Conservation (phyloP, 179 eudicot species). For the Silene vulgaris region DNA sequence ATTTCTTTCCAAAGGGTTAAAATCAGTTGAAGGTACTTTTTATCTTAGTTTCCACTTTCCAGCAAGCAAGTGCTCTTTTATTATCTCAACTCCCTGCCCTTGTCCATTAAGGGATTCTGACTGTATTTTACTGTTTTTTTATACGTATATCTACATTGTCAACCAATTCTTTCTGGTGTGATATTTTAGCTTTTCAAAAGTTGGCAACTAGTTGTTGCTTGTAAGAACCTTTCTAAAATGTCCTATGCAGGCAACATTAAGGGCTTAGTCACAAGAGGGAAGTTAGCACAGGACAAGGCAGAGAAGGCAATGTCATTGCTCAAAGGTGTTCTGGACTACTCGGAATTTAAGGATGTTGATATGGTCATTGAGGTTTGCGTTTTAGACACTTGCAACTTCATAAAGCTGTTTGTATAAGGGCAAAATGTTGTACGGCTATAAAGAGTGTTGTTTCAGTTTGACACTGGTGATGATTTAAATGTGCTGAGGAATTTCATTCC, state of each 20-base stretch:
- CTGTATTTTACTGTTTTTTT: neutral
- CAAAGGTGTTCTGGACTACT: constrained; percentile 81
- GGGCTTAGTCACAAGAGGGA: constrained; percentile 61
- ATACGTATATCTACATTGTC: neutral
- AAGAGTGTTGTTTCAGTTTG: neutral
- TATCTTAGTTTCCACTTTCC: neutral
- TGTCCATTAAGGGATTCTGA: neutral
- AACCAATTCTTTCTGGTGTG: neutral
- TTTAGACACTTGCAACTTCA: neutral
- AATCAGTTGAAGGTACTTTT: constrained; percentile 59
- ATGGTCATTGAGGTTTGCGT: constrained; percentile 89
- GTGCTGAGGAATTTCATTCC: neutral
- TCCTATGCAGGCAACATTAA: constrained; percentile 56
- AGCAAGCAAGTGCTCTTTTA: neutral
- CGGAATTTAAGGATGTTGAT: constrained; percentile 78
- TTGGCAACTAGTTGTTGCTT: neutral
- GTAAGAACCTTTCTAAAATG: constrained; percentile 6
- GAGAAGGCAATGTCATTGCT: constrained; percentile 62
- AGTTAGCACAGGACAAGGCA: constrained; percentile 58
- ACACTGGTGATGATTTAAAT: neutral
- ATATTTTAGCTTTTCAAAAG: neutral
- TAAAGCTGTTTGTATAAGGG: neutral
- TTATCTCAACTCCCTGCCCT: neutral
- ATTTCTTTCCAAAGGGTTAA: constrained; percentile 64
- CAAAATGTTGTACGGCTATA: neutral